A percentile compares a stretch with the other conserved stretches of the same genome.
Conservation (phyloP, 2,329 filamentous ascomycete species). For the Epichloe aotearoae region DNA sequence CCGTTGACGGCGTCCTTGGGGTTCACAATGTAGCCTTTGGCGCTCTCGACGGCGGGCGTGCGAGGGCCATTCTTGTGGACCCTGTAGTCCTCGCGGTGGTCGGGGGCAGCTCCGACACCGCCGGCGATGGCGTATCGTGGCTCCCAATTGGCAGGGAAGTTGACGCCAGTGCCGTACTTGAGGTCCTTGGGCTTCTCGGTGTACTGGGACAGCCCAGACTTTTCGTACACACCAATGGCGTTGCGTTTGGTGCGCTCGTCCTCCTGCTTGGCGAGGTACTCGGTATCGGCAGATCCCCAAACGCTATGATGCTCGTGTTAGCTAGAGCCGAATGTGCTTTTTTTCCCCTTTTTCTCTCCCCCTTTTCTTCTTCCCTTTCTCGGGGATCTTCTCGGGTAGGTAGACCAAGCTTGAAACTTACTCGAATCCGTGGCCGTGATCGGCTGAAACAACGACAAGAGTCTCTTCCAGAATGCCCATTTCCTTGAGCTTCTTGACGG, state of each 20-base stretch:
- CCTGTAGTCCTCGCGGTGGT: constrained; percentile 63
- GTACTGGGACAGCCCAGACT: constrained; percentile 67
- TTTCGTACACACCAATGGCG: constrained; percentile 60
- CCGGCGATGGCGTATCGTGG: constrained; percentile 69
- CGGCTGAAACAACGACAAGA: constrained; percentile 68
- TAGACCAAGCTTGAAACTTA: constrained; percentile 12
- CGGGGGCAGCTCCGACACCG: constrained; percentile 58
- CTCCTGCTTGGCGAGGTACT: constrained; percentile 54
- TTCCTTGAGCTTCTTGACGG: constrained; percentile 53
- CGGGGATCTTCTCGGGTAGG: not conserved
- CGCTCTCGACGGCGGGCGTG: constrained; percentile 40
- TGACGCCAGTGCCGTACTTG: constrained; percentile 57
- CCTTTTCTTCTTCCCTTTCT: not conserved
- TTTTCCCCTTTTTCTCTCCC: not conserved
- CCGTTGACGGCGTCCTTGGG: constrained; percentile 52
- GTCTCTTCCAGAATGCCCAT: constrained; percentile 60
- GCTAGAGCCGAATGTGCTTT: not conserved
- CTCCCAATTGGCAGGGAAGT: constrained; percentile 77
- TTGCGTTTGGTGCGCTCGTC: constrained; percentile 60
- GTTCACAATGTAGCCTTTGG: constrained; percentile 47
- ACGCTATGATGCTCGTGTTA: constrained; percentile 30
- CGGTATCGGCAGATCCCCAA: constrained; percentile 67
- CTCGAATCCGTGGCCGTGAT: constrained; percentile 83
- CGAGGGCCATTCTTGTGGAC: constrained; percentile 56
- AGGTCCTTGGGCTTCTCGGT: constrained; percentile 42